Evolutionary conservation across 805 yeast genomes (phyloP).

Genomic region (Saccharomycopsis microspora): DNA sequence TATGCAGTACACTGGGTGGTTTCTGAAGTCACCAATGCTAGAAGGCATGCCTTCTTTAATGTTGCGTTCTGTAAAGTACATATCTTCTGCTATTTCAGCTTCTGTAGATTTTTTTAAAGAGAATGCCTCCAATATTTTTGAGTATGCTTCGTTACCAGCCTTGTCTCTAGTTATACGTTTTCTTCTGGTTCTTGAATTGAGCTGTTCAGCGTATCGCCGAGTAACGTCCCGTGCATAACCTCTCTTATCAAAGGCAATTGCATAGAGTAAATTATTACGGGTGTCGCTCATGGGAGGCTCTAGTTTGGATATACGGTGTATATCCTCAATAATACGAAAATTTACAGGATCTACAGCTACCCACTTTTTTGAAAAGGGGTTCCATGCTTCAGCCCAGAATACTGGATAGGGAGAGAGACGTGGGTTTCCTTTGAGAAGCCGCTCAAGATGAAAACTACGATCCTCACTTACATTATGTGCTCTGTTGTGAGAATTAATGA

Average conservation of each 20-base stretch:
- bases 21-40: slow-evolving; percentile 67
- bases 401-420: slow-evolving; percentile 40
- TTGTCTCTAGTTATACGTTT: slow-evolving; percentile 56
- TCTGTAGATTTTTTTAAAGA: slow-evolving; percentile 20
- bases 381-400: slow-evolving; percentile 95
- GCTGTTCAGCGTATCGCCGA: slow-evolving; percentile 61
- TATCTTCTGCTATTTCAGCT: slow-evolving; percentile 43
- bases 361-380: slow-evolving; percentile 60
- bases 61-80: slow-evolving; percentile 51
- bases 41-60: slow-evolving; percentile 81
- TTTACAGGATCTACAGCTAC: slow-evolving; percentile 78
- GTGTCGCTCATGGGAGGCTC: slow-evolving; percentile 63
- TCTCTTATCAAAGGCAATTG: slow-evolving; percentile 58
- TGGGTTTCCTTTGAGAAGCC: slow-evolving; percentile 18
- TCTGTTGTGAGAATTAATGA: slow-evolving; percentile 11
- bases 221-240: slow-evolving; percentile 76
- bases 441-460: slow-evolving; percentile 9
- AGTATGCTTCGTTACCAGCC: slow-evolving; percentile 52
- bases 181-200: slow-evolving; percentile 64
- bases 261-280: slow-evolving; percentile 58
- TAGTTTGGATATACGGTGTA: slow-evolving; percentile 41
- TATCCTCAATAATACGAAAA: slow-evolving; percentile 48
- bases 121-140: slow-evolving; percentile 18
- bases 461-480: background rate
- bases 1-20: slow-evolving; percentile 78